Base-by-base conservation (phyloP, 768 basidiomycete species). In the Podaxis rugospora region DNA sequence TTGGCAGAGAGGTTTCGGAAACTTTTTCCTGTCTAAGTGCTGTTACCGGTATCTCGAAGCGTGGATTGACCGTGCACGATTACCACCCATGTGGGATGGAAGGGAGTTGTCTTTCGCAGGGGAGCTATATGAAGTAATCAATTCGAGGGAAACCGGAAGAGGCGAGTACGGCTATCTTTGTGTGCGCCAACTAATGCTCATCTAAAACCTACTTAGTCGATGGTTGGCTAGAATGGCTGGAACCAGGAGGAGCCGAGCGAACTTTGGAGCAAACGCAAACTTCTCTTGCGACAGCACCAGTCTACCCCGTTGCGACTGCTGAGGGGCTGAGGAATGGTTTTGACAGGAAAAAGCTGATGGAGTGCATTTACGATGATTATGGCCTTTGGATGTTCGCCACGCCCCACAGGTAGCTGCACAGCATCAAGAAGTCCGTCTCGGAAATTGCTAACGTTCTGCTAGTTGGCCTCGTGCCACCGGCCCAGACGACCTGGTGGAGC, bases 111-210 rank as follows among this genome's bases (percentile, higher is more conserved):
- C 56, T 0, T 62, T 64, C 21, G 40, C 37, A 16, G 64, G 64
- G 23, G 64, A 64, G 16, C 44, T 62, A 25, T 62, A 37, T 3
- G 64, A 64, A 25, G 40, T 62, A 9, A 40, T 64, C 7, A 64
- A 64, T 36, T 64, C 61, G 9, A 58, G 64, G 23, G 39, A 59
- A 28, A 51, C 28, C 10, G 64, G 64, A 40, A 51, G 63, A 1
- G 25, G 60, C 61, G 11, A 28, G 57, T 62, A 10, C 1, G 0
- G 21, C 5, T n/a, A 32, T 32, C 32, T 6, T 9, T 10, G 1
- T 3, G 52, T 46, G 21, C 23, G 7, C 25, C 28, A 46, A 40
- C n/a, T 32, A 36, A 35, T 32, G 4, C 25, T 49, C 18, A 27
- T 14, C 47, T 9, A 11, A 11, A 49, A 23, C 47, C 6, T 32